phyloP scores from a whole-genome alignment of 2,329 filamentous ascomycete species.

The Aspergillus candidus region DNA sequence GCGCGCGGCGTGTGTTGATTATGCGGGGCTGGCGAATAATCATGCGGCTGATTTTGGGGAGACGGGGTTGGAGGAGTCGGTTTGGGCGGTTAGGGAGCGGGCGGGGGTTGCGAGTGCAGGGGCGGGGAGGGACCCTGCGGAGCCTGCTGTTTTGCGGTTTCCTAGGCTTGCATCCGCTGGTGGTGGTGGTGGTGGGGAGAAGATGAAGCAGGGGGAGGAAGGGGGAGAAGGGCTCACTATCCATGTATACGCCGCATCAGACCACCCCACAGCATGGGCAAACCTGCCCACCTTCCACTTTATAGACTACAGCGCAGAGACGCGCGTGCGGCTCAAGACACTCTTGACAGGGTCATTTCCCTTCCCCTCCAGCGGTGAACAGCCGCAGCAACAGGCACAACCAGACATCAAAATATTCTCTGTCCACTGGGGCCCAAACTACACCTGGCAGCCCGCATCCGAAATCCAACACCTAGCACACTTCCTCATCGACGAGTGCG shows the following conservation, averaged over 20 bases:
- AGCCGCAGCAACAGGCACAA: neutral
- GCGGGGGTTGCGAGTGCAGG: slow-evolving; percentile 25
- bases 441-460: slow-evolving; percentile 29
- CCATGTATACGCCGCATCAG: slow-evolving; percentile 33
- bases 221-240: slow-evolving; percentile 7
- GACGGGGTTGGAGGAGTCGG: slow-evolving; percentile 31
- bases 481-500: slow-evolving; percentile 38
- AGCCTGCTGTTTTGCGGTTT: slow-evolving; percentile 25
- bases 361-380: neutral
- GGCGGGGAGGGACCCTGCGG: slow-evolving; percentile 27
- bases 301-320: slow-evolving; percentile 28
- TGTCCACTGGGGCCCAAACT: slow-evolving; percentile 40
- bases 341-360: slow-evolving; percentile 16
- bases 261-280: slow-evolving; percentile 33
- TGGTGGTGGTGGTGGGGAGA: neutral
- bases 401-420: slow-evolving; percentile 34
- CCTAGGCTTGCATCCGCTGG: slow-evolving; percentile 5
- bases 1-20: slow-evolving; percentile 27
- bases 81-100: slow-evolving; percentile 21
- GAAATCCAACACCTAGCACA: slow-evolving; percentile 31
- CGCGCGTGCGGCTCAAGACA: slow-evolving; percentile 18
- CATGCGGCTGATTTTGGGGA: slow-evolving; percentile 35
- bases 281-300: slow-evolving; percentile 30
- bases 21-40: slow-evolving; percentile 36
- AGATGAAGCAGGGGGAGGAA: neutral